These are phyloP conservation scores for Moniliophthora roreri DNA, from an alignment of 1,284 basidiomycete genomes.

Conservation along the genomic window DNA sequence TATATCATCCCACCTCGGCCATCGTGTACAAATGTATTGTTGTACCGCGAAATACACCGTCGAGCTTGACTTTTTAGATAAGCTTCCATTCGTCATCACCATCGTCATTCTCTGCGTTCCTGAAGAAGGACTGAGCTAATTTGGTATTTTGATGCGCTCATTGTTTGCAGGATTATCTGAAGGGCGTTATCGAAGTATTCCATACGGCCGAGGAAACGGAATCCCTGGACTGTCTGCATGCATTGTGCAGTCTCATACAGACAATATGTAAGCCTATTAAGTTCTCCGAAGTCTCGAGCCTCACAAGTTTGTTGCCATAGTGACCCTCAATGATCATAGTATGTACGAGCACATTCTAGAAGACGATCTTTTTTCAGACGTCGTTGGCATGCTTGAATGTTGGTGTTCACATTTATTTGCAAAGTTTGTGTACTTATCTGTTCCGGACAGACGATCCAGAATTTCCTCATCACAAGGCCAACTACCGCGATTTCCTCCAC, in stretches of 20 bases:
- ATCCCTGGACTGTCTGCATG: constrained; percentile 85
- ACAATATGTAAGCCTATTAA: constrained; percentile 77
- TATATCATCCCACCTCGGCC: constrained; percentile 5
- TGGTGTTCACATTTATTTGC: constrained; percentile 37
- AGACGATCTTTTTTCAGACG: constrained; percentile 90
- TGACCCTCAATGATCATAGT: constrained; percentile 93
- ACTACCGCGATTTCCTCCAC: constrained; percentile 91
- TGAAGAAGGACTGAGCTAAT: constrained; percentile 1
- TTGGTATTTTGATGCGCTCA: background rate
- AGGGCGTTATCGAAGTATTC: constrained; percentile 82
- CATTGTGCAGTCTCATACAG: constrained; percentile 91
- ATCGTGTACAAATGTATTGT: constrained; percentile 6
- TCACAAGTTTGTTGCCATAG: constrained; percentile 40
- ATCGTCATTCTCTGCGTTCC: background rate
- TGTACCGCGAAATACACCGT: constrained; percentile 5
- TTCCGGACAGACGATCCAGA: constrained; percentile 99
- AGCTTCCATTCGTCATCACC: background rate
- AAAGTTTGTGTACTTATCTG: too few relatives aligned
- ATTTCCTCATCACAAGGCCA: constrained; percentile 93
- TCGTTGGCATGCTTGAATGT: constrained; percentile 98
- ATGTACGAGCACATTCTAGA: constrained; percentile 95
- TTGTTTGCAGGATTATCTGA: constrained; percentile 76
- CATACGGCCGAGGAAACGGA: constrained; percentile 91
- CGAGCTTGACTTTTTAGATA: background rate
- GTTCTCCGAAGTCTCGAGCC: constrained; percentile 1